Evolutionary conservation across 208 protist species (phyloP).

Genomic region (Crithidia acanthocephali): DNA sequence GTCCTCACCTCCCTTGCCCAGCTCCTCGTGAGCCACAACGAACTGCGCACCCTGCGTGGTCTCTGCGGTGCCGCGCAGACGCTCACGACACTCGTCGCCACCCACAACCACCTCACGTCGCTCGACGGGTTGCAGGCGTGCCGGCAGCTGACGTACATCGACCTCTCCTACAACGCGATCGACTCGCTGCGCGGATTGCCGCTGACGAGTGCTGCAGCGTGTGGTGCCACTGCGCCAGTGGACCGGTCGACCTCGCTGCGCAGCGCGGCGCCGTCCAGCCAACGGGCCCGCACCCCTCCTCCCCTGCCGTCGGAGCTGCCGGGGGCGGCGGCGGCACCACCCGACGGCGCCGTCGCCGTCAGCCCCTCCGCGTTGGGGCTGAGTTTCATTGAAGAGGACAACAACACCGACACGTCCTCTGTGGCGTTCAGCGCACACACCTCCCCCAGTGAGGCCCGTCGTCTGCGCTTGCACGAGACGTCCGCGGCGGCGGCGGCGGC

Average conservation of each 20-base stretch:
- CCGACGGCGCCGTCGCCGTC: not conserved
- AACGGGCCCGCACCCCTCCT: not conserved
- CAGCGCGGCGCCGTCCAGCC: not conserved
- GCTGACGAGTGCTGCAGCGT: not conserved
- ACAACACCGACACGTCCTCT: constrained; percentile 1
- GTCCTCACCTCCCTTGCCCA: constrained; percentile 19
- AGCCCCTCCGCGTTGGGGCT: not conserved
- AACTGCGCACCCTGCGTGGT: constrained; percentile 28
- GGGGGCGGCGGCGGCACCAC: no score
- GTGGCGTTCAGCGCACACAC: constrained; percentile 1
- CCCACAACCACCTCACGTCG: constrained; percentile 37
- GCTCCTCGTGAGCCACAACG: constrained; percentile 33
- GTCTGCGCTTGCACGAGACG: not conserved
- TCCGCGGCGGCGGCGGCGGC: not conserved
- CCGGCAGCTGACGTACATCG: constrained; percentile 30
- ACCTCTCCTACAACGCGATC: constrained; percentile 41
- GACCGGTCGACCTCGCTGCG: not conserved
- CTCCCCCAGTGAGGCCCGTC: not conserved
- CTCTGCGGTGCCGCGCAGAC: constrained; percentile 27
- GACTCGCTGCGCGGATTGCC: constrained; percentile 35
- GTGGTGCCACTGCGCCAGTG: not conserved
- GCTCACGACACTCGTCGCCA: constrained; percentile 38
- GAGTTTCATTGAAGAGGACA: not conserved
- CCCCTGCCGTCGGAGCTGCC: not conserved
- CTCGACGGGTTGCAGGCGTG: constrained; percentile 38